phyloP scores from a whole-genome alignment of 1,284 basidiomycete species.

The Austropuccinia psidii region DNA sequence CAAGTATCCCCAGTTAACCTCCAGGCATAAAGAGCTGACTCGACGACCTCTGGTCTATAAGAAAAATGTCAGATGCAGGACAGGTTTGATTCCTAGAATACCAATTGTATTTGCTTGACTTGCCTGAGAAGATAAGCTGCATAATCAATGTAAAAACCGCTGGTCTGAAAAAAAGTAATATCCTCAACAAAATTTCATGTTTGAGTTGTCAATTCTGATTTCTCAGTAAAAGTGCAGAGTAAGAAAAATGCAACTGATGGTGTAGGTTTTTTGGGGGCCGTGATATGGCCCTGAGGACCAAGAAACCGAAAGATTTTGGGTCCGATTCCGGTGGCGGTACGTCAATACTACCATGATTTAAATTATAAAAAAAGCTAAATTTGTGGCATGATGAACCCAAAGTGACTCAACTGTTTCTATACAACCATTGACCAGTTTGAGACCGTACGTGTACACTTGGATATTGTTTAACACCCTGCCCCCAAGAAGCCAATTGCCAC shows the following conservation, averaged over 20 bases:
- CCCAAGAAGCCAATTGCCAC: conserved; percentile 34
- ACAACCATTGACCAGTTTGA: conserved; percentile 3
- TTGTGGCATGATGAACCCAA: background rate
- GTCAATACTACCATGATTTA: background rate
- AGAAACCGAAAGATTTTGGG: conserved; percentile 28
- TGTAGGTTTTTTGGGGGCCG: background rate
- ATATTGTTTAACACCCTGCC: conserved; percentile 16
- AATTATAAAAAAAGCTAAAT: background rate
- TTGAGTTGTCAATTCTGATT: background rate
- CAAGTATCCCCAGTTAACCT: conserved; percentile 15
- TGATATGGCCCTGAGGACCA: conserved; percentile 5
- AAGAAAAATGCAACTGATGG: background rate
- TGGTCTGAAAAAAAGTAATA: background rate
- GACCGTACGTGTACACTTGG: conserved; percentile 5
- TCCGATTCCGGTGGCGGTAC: conserved; percentile 21
- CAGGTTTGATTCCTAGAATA: background rate
- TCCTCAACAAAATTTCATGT: background rate
- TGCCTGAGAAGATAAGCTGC: conserved; percentile 14
- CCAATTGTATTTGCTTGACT: background rate
- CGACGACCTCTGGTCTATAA: conserved; percentile 29
- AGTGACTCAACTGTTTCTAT: conserved; percentile 33
- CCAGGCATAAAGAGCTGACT: conserved; percentile 34
- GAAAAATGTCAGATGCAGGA: background rate
- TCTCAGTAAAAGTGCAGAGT: background rate
- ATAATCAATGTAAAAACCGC: conserved; percentile 13